Evolutionary conservation across 768 basidiomycete species (phyloP).

Genomic region (Termitomyces sp.): DNA sequence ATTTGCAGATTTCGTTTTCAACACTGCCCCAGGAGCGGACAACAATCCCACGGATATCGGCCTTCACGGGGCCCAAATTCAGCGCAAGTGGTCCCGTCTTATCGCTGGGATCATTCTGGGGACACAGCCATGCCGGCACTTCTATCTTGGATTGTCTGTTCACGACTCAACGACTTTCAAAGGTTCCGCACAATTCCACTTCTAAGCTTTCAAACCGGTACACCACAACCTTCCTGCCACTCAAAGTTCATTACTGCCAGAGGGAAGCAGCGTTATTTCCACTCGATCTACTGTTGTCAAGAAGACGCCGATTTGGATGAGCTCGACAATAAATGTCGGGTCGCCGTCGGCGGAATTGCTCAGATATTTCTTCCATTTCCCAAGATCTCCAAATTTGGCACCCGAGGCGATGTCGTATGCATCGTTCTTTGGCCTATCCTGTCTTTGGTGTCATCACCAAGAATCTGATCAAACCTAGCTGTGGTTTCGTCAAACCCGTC

Average conservation of each 20-base stretch:
- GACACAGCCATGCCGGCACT: background rate
- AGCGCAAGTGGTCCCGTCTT: background rate
- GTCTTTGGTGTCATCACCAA: background rate
- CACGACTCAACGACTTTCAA: background rate
- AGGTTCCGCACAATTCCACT: too few species aligned
- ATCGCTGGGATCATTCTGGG: background rate
- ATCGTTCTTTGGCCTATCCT: background rate
- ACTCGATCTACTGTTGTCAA: background rate
- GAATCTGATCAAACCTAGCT: background rate
- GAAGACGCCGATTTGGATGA: background rate
- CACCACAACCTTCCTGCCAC: background rate
- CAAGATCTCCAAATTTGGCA: background rate
- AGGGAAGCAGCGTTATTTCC: background rate
- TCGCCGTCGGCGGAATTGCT: background rate
- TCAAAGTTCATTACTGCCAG: background rate
- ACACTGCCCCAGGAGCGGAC: too few species aligned
- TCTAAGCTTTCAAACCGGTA: background rate
- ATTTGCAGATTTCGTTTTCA: background rate
- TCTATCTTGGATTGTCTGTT: background rate
- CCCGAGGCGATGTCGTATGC: background rate
- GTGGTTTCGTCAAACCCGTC: background rate
- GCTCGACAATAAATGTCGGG: background rate
- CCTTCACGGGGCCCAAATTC: background rate
- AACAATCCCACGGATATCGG: background rate
- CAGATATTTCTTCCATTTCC: background rate